Evolutionary conservation across 2,329 filamentous ascomycete genomes (phyloP), one percentile per base, ranked within the genome.

Genomic region (Alternaria angustiovoidea): DNA sequence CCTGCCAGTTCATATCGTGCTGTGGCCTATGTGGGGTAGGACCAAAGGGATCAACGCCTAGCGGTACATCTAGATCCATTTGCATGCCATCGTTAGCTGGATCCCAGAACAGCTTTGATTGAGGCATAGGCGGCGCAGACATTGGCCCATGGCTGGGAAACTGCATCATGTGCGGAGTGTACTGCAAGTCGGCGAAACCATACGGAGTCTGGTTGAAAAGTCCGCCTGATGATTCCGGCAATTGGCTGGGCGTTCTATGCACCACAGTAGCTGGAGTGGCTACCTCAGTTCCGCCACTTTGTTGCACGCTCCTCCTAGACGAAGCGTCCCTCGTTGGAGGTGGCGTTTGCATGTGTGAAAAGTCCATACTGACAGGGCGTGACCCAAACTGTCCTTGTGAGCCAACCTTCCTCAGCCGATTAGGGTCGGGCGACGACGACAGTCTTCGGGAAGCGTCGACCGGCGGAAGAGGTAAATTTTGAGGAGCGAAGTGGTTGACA

Each of bases 401-500:
- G 12, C 52, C 63, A 38, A 57, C 32, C 28, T 54, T 61, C 39
- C 59, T 72, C 54, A 69, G 57, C 43, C 66, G 67, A 51, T 64
- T 77, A 48, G 82, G 79, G 34, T 78, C 82, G 34, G 87, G 85
- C 52, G 88, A 89, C 16, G 88, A 89, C 14, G 82, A 82, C 43
- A 90, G 76, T 67, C 84, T 83, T 70, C 82, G 82, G 63, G 87
- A 84, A 34, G 85, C 84, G 67, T 88, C 85, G 71, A 89, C 86
- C 32, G 87, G 85, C 60, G 87, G 86, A 57, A 89, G 77, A 56
- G 83, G 81, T 54, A 86, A 76, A 70, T 80, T 85, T 68, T 83
- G 82, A 43, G 84, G 80, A 43, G 85, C 85, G 68, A 87, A 84
- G 73, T 89, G 85, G 67, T 87, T 88, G 69, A 83, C 85, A 86